Evolutionary conservation across 768 basidiomycete genomes (phyloP).

Genomic region (Daedaleopsis sinensis): DNA sequence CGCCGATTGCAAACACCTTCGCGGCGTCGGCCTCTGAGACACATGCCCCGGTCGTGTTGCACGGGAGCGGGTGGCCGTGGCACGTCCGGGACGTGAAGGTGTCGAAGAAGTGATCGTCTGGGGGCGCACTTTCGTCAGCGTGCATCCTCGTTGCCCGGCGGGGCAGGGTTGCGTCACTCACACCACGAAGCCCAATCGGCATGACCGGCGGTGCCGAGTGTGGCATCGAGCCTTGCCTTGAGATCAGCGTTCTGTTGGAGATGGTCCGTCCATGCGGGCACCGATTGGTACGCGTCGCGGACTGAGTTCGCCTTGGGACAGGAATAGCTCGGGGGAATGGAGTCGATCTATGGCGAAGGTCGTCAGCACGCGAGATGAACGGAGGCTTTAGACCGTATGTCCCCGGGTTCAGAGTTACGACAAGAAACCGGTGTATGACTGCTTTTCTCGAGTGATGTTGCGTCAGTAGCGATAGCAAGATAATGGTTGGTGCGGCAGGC

Average conservation of each 20-base stretch:
- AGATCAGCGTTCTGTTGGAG: constrained; percentile 39
- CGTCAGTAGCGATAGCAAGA: background rate
- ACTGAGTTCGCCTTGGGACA: constrained; percentile 46
- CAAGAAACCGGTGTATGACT: background rate
- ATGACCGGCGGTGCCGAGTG: constrained; percentile 44
- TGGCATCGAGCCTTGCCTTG: constrained; percentile 39
- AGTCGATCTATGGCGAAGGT: constrained; percentile 43
- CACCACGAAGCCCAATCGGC: constrained; percentile 52
- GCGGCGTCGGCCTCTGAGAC: constrained; percentile 43
- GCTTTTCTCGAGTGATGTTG: background rate
- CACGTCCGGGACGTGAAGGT: constrained; percentile 53
- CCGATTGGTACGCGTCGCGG: constrained; percentile 44
- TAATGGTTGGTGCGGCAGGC: too few relatives aligned
- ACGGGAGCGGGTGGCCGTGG: constrained; percentile 46
- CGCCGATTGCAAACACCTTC: constrained; percentile 39
- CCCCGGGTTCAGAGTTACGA: background rate
- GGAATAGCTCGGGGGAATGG: constrained; percentile 46
- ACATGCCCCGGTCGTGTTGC: constrained; percentile 45
- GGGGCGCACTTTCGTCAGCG: background rate
- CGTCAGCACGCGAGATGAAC: background rate
- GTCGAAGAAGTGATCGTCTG: constrained; percentile 56
- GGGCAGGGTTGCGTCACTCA: constrained; percentile 24
- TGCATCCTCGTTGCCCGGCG: background rate
- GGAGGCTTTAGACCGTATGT: background rate
- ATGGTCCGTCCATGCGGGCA: constrained; percentile 51